Evolutionary conservation across 2,329 filamentous ascomycete species (phyloP).

Genomic region (Periconia sp.): DNA sequence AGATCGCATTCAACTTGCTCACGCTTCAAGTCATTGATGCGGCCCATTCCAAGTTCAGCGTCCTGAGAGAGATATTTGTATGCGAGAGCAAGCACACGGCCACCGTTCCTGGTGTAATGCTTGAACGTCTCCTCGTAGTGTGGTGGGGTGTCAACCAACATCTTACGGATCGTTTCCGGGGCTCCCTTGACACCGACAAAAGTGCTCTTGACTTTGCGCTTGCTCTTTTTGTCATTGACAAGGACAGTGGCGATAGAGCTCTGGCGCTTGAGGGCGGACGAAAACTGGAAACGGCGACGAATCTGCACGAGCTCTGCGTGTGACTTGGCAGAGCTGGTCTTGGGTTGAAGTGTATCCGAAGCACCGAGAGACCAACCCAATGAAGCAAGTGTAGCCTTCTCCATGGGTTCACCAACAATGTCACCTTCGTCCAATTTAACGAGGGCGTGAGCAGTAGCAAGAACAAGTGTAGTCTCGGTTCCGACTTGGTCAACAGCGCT

Average conservation of each 20-base stretch:
- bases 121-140: conserved; percentile 99
- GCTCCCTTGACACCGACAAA: conserved; percentile 97
- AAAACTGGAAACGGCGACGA: conserved; percentile 97
- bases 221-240: conserved; percentile 69
- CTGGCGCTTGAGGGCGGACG: conserved; percentile 91
- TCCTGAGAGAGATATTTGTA: conserved; percentile 89
- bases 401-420: conserved; percentile 97
- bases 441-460: conserved; percentile 91
- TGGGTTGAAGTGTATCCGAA: conserved; percentile 80
- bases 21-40: conserved; percentile 91
- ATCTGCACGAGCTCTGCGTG: conserved; percentile 80
- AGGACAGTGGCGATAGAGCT: conserved; percentile 88
- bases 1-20: conserved; percentile 86
- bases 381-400: conserved; percentile 88
- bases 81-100: conserved; percentile 87
- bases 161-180: conserved; percentile 93
- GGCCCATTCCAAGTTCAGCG: conserved; percentile 76
- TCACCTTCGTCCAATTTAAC: conserved; percentile 97
- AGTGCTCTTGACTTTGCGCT: conserved; percentile 77
- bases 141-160: conserved; percentile 78
- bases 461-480: conserved; percentile 84
- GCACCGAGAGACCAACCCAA: conserved; percentile 91
- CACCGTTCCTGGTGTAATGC: conserved; percentile 94
- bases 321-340: conserved; percentile 54
- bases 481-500: conserved; percentile 69